Evolutionary conservation across 129 eudicot genomes (phyloP).

Genomic region (Artemisia argyi): DNA sequence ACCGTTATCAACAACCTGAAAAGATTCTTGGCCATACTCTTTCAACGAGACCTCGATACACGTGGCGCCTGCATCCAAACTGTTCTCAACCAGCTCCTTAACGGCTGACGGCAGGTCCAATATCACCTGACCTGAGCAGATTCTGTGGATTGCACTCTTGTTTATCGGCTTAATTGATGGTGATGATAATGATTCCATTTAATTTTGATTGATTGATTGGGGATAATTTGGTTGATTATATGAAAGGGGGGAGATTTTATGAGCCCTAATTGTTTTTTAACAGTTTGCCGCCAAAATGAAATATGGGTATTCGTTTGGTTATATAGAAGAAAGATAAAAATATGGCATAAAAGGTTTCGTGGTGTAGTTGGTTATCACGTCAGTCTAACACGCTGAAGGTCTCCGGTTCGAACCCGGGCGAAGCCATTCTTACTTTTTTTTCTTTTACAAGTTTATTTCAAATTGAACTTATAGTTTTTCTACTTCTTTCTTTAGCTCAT

Average conservation of each 20-base stretch:
- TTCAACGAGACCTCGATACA: conserved; percentile 38
- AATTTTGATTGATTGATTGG: conserved; percentile 23
- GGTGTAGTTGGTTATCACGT: conserved; percentile 90
- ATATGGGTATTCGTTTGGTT: too few relatives aligned
- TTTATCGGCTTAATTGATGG: conserved; percentile 67
- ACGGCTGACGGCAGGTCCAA: conserved; percentile 87
- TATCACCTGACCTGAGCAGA: conserved; percentile 91
- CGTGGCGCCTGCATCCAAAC: conserved; percentile 94
- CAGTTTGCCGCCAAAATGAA: conserved; percentile 32
- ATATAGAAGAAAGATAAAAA: too few relatives aligned
- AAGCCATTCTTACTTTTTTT: conserved; percentile 18
- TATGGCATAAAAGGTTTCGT: conserved; percentile 36
- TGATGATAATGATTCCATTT: conserved; percentile 17
- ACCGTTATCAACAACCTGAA: conserved; percentile 48
- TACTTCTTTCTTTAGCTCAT: too few relatives aligned
- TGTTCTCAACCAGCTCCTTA: conserved; percentile 92
- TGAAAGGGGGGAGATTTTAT: conserved; percentile 1
- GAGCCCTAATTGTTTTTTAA: conserved; percentile 19
- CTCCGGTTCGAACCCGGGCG: conserved; percentile 80
- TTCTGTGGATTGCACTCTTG: conserved; percentile 79
- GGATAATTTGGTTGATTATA: background rate
- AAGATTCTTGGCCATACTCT: conserved; percentile 42
- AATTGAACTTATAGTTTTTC: too few relatives aligned
- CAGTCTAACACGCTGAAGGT: conserved; percentile 87
- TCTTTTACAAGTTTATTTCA: too few relatives aligned